Base-by-base conservation (phyloP, 2,329 filamentous ascomycete genomes). In the Alternaria hordeiaustralica region DNA sequence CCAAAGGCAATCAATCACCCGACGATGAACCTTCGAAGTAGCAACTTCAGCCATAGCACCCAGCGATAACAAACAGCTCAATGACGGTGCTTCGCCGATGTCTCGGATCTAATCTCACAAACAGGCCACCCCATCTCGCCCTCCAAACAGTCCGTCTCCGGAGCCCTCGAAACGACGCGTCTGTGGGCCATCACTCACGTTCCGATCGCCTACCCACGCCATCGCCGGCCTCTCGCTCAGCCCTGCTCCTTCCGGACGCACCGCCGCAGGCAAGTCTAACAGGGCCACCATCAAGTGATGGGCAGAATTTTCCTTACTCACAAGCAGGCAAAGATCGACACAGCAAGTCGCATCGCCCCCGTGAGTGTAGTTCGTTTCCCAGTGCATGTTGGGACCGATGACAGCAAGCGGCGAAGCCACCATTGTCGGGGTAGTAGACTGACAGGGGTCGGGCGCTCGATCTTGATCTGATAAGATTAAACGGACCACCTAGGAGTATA, bases 81-180 rank as follows among this genome's bases (percentile, higher is more conserved):
- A 55, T 61, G 51, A 66, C 50, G 44, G 44, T 18, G 20, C 46
- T 55, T 74, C 75, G 75, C 75, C 70, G 74, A 78, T 77, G 71
- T 41, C 68, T 78, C 75, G 75, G 76, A 78, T 77, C 75, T 78
- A 75, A 75, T 49, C 43, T 8, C 25, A 64, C 55, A 45, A 56
- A 46, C 13, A 25, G 21, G 30, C 20, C 46, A 61, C 44, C 47
- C n/a, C 44, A 23, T 49, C 25, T 61, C 61, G 36, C 25, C 45
- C 61, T 60, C 61, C 57, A 60, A 61, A 58, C 58, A 57, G 11
- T 36, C 60, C 33, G 43, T 41, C 49, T 50, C 54, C 43, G 58
- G 51, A 63, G 45, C 46, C 55, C 61, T 60, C 46, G 60, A 41
- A 54, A 58, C 33, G 44, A 61, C 55, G n/a, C 55, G 28, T 28